Conservation (phyloP, 2,329 filamentous ascomycete genomes). For the Podosphaera fusca region DNA sequence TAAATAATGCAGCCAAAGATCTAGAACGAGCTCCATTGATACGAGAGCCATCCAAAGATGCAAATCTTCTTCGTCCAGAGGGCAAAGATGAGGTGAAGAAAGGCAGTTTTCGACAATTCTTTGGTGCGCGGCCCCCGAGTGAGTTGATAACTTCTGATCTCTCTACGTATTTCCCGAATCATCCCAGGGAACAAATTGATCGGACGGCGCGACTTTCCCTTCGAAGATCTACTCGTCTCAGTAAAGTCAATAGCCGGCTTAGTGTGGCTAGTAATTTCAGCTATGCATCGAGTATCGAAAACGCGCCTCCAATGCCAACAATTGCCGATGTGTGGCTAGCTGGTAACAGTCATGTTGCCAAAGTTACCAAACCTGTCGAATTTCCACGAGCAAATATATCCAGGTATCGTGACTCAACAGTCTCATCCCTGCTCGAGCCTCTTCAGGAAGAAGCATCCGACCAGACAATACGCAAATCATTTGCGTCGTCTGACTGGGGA, state of each 20-base stretch:
- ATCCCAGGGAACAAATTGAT: conserved; percentile 83
- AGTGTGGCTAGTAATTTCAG: conserved; percentile 88
- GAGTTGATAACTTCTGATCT: conserved; percentile 93
- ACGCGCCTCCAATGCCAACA: conserved; percentile 83
- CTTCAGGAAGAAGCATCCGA: conserved; percentile 69
- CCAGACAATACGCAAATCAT: conserved; percentile 81
- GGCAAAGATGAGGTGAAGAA: conserved; percentile 22
- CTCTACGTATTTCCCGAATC: conserved; percentile 91
- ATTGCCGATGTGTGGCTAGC: conserved; percentile 87
- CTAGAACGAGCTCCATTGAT: conserved; percentile 30
- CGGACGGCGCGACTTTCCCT: conserved; percentile 84
- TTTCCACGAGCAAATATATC: conserved; percentile 18
- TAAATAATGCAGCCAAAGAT: conserved; percentile 33
- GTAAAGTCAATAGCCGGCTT: conserved; percentile 75
- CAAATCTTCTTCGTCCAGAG: conserved; percentile 6
- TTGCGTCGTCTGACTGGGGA: conserved; percentile 59
- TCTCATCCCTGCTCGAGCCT: conserved; percentile 72
- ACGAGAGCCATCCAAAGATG: conserved; percentile 10
- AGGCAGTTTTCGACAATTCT: conserved; percentile 52
- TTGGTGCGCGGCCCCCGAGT: conserved; percentile 77
- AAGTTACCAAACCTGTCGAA: conserved; percentile 23
- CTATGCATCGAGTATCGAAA: conserved; percentile 73
- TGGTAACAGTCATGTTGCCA: conserved; percentile 29
- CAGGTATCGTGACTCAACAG: conserved; percentile 65
- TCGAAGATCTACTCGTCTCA: conserved; percentile 70